Percentiles rank a stretch among this genome's conserved stretches.
These are phyloP conservation scores for Withania somnifera DNA, from an alignment of 305 asterid species.

Conservation along the genomic window DNA sequence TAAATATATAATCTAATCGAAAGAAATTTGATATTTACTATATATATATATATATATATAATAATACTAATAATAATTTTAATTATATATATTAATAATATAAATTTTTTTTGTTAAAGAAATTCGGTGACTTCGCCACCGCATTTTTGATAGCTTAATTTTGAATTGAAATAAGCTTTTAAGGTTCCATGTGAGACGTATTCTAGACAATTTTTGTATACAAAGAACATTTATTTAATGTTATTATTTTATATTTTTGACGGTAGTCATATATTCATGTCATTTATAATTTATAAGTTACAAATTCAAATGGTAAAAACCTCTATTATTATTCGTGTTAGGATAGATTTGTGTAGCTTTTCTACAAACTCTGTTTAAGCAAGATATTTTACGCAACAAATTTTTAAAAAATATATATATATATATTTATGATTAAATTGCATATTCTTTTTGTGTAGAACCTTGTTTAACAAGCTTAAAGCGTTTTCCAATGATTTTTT, in stretches of 20 bases:
- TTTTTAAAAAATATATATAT: too few relatives aligned
- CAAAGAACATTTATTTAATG: neutral
- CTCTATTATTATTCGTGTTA: neutral
- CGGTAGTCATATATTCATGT: neutral
- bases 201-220: neutral
- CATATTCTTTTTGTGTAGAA: neutral
- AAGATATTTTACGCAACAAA: neutral
- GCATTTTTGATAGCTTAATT: too few relatives aligned
- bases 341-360: rapidly evolving
- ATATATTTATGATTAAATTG: too few relatives aligned
- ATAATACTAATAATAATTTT: too few relatives aligned
- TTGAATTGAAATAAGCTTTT: too few relatives aligned
- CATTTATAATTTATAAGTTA: neutral
- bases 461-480: neutral
- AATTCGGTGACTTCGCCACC: too few relatives aligned
- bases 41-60: too few relatives aligned
- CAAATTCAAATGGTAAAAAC: neutral
- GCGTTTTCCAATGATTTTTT: neutral
- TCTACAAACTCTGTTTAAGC: neutral
- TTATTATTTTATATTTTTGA: neutral
- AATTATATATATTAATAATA: too few relatives aligned
- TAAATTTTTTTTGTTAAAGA: too few relatives aligned
- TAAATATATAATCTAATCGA: too few relatives aligned
- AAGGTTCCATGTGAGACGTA: neutral
- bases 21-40: too few relatives aligned